A percentile compares a stretch with the other conserved stretches of the same genome.
Conservation (phyloP, 306 rosid genomes). For the Acacia acuminata region DNA sequence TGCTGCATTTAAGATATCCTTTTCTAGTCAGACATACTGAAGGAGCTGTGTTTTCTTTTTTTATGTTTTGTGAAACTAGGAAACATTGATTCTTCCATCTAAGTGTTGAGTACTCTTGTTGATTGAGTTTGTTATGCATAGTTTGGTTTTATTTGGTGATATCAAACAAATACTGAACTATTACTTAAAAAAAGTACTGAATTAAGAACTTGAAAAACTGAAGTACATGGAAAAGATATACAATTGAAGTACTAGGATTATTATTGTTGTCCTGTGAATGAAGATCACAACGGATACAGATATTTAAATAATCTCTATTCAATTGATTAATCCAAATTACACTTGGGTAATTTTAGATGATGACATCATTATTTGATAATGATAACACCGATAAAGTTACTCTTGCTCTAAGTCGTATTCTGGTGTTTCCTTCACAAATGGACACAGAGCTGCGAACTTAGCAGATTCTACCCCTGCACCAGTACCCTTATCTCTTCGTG, state of each 20-base stretch:
- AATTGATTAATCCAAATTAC: slow-evolving; percentile 10
- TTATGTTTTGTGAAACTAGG: neutral
- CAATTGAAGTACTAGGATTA: neutral
- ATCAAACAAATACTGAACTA: neutral
- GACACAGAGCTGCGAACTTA: slow-evolving; percentile 82
- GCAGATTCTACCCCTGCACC: slow-evolving; percentile 93
- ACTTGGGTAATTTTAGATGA: neutral
- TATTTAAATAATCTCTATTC: neutral
- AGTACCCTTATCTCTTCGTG: slow-evolving; percentile 80
- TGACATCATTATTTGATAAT: neutral
- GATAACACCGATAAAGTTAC: neutral
- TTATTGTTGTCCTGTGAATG: neutral
- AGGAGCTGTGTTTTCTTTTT: neutral
- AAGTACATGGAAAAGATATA: neutral
- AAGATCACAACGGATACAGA: neutral
- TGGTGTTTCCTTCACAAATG: slow-evolving; percentile 57
- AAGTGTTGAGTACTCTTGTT: neutral
- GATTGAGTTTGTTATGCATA: neutral
- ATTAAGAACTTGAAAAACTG: neutral
- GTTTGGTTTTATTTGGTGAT: neutral
- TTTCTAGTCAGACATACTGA: slow-evolving; percentile 13
- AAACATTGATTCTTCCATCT: neutral
- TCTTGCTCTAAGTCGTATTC: slow-evolving; percentile 24
- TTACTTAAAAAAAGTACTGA: neutral
- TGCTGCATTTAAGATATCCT: slow-evolving; percentile 99